phyloP scores from a whole-genome alignment of 2,329 filamentous ascomycete genomes.

The Monilinia polystroma region DNA sequence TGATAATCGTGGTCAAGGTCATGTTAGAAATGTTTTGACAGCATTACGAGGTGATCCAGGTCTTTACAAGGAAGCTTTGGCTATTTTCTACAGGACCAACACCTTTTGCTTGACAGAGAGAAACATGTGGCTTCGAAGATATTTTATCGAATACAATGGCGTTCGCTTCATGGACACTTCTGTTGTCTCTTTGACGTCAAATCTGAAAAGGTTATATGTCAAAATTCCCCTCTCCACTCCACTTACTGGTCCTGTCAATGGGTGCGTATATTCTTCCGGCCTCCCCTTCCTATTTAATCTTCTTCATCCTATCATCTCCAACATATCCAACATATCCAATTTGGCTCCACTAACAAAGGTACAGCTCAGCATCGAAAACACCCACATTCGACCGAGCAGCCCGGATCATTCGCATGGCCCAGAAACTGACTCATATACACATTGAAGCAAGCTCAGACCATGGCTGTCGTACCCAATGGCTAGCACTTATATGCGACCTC shows the following conservation, averaged over 20 bases:
- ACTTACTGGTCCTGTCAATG: neutral
- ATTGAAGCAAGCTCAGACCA: neutral
- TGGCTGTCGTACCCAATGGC: neutral
- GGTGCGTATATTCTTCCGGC: neutral
- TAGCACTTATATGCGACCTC: neutral
- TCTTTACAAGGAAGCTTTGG: slow-evolving; percentile 12
- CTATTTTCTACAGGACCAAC: slow-evolving; percentile 5
- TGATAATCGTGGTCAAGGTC: neutral
- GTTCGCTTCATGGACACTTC: neutral
- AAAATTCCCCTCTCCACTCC: neutral
- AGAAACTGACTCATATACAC: slow-evolving; percentile 6
- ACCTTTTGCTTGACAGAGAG: neutral
- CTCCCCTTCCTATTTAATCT: neutral
- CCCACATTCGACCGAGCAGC: slow-evolving; percentile 9
- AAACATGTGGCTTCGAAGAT: neutral
- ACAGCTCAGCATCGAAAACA: neutral
- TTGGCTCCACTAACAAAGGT: neutral
- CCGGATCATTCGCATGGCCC: slow-evolving; percentile 7
- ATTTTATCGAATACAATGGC: neutral
- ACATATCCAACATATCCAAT: too few species aligned
- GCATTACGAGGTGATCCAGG: slow-evolving; percentile 1
- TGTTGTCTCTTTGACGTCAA: slow-evolving; percentile 1
- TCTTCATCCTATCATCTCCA: neutral
- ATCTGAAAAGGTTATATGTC: neutral
- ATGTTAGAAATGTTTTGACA: neutral